Percentiles rank a stretch among this genome's conserved stretches.
phyloP scores from a whole-genome alignment of 2,329 filamentous ascomycete genomes.

The Chrysosporium queenslandicum region DNA sequence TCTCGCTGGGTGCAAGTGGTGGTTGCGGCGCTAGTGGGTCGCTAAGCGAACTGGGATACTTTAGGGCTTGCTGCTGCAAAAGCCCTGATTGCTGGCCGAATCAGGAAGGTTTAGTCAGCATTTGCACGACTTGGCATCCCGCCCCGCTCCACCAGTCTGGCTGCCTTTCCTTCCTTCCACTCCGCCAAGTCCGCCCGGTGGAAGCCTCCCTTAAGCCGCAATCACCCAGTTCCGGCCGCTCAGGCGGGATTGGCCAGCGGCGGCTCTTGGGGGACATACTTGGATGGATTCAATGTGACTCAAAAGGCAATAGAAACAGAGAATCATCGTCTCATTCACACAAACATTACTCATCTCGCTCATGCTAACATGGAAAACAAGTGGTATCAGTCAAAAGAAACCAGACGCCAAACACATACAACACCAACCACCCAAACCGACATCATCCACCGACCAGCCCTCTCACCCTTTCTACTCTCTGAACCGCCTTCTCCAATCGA shows the following conservation, averaged over 20 bases:
- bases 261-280: background rate
- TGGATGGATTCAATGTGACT: background rate
- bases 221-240: no score
- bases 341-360: background rate
- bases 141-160: background rate
- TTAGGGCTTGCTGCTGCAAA: conserved; percentile 12
- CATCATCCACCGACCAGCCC: conserved; percentile 38
- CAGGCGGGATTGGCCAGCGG: no score
- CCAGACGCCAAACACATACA: background rate
- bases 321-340: conserved; percentile 3
- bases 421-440: background rate
- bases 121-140: background rate
- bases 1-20: background rate
- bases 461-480: conserved; percentile 49
- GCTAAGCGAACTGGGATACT: conserved; percentile 13
- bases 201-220: background rate
- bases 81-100: conserved; percentile 11
- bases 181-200: background rate
- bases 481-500: conserved; percentile 47
- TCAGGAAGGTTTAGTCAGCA: conserved; percentile 4
- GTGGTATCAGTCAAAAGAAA: background rate
- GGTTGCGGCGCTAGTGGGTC: conserved; percentile 13
- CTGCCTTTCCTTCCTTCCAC: background rate
- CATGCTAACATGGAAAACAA: conserved; percentile 2
- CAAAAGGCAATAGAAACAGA: background rate